A percentile compares a stretch with the other conserved stretches of the same genome.
phyloP scores from a whole-genome alignment of 2,329 filamentous ascomycete species.

The Aspergillus ustus region DNA sequence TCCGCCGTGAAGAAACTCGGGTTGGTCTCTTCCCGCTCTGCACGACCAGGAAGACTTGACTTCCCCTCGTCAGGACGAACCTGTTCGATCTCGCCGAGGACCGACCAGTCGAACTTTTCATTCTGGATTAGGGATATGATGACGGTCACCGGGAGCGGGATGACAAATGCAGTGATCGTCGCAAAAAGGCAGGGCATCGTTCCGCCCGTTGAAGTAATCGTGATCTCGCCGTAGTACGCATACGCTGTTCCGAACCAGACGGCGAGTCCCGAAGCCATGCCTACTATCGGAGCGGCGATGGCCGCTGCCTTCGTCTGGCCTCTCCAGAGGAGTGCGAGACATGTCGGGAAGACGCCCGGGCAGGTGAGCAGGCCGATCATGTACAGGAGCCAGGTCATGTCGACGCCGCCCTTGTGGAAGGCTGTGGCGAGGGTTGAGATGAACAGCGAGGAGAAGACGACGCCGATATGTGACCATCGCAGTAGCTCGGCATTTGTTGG shows the following conservation, averaged over 20 bases:
- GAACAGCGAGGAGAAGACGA: slow-evolving; percentile 5
- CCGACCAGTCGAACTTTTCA: slow-evolving; percentile 2
- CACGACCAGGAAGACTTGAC: background rate
- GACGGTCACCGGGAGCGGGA: background rate
- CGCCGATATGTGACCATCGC: slow-evolving; percentile 7
- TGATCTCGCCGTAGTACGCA: slow-evolving; percentile 1
- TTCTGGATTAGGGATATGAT: background rate
- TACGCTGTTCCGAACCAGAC: slow-evolving; percentile 4
- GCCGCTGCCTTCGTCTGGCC: background rate
- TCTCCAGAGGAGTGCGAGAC: slow-evolving; percentile 1
- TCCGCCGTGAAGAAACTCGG: background rate
- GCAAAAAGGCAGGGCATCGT: slow-evolving; percentile 1
- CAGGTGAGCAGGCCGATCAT: slow-evolving; percentile 9
- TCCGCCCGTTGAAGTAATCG: background rate
- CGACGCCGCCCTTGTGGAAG: slow-evolving; percentile 8
- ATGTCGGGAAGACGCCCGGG: slow-evolving; percentile 6
- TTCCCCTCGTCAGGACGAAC: background rate
- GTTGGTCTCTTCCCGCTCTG: background rate
- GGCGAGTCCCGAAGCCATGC: background rate
- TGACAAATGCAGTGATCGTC: background rate
- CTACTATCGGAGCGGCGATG: background rate
- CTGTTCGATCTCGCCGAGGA: background rate
- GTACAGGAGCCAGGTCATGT: slow-evolving; percentile 10
- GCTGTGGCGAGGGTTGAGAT: slow-evolving; percentile 9
- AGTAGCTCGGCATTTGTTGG: slow-evolving; percentile 1